These are phyloP conservation scores for Tubosaeta sp. DNA, from an alignment of 768 basidiomycete genomes.

Conservation along the genomic window DNA sequence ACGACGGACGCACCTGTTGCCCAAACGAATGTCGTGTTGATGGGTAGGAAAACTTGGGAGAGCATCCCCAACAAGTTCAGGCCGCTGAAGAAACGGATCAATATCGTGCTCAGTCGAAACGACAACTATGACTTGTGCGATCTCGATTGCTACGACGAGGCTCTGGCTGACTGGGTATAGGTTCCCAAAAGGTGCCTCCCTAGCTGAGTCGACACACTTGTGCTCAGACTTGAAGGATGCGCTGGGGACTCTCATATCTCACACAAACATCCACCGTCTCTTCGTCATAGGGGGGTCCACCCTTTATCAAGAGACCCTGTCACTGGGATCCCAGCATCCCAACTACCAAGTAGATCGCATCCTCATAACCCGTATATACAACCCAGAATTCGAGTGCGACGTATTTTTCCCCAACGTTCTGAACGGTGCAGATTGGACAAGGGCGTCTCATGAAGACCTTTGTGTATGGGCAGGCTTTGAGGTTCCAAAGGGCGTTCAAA, in stretches of 20 bases:
- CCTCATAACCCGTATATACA: slow-evolving; percentile 78
- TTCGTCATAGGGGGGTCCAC: slow-evolving; percentile 95
- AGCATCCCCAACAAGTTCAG: slow-evolving; percentile 84
- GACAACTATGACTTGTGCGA: slow-evolving; percentile 54
- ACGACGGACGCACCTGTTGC: slow-evolving; percentile 58
- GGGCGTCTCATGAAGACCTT: slow-evolving; percentile 59
- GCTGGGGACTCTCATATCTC: slow-evolving; percentile 7
- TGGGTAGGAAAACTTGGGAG: slow-evolving; percentile 99
- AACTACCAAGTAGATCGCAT: slow-evolving; percentile 61
- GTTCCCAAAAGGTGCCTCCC: slow-evolving; percentile 7
- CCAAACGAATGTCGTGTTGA: slow-evolving; percentile 71
- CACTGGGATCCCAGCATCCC: slow-evolving; percentile 17
- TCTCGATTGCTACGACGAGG: not conserved
- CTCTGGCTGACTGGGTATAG: slow-evolving; percentile 13
- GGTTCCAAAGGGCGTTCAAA: slow-evolving; percentile 69
- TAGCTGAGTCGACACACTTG: slow-evolving; percentile 29
- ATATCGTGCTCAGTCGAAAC: slow-evolving; percentile 73
- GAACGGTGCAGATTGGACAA: slow-evolving; percentile 47
- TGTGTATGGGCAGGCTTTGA: slow-evolving; percentile 76
- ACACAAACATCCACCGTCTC: slow-evolving; percentile 43
- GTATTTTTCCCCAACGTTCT: slow-evolving; percentile 79
- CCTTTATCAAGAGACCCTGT: slow-evolving; percentile 69
- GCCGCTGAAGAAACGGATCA: slow-evolving; percentile 71
- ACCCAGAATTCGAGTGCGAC: slow-evolving; percentile 82
- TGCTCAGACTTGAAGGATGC: slow-evolving; percentile 19